Base-by-base conservation (phyloP, 1,284 basidiomycete genomes). In the Schizophyllum amplum region DNA sequence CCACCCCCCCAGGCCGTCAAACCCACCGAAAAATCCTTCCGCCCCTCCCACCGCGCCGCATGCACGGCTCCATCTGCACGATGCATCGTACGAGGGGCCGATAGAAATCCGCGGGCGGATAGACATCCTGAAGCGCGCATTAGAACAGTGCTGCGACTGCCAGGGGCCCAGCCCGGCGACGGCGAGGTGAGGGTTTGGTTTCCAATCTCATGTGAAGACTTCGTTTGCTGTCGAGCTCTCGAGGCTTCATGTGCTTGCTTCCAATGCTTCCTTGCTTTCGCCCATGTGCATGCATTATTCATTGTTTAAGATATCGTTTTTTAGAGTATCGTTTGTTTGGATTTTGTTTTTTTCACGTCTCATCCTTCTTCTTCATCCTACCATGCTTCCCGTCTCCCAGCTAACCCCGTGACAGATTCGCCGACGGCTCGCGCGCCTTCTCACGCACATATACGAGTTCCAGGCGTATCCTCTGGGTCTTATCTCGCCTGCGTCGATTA, bases 11-110 rank as follows among this genome's bases (percentile, higher is more conserved):
- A 77, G 84, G 88, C 93, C 1, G 69, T 86, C 1, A 83, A 84
- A 1, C 93, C 94, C 0, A 94, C 93, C 0, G 90, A 94, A 65
- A 98, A 97, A 66, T 81, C 90, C 0, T 95, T 90, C 67, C 79
- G 94, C 23, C 84, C 94, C 0, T 93, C 94, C 1, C 87, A 94
- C 68, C 83, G 94, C 22, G 92, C 94, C 1, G 83, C 92, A 70
- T 87, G 11, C 90, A 92, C 63, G 89, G 86, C 1, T 86, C 86
- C 1, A 92, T 94, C 55, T 95, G 0, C 90, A 94, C 58, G 94
- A 98, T 66, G 86, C 87, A 0, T 94, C 92, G 5, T 97, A 96
- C 69, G 81, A 80, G 62, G 82, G 83, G 0, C 76, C 86, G 4
- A 77, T 95, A 17, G 86, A 94, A 66, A 66, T 97, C 4, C 77